Evolutionary conservation across 495 filamentous ascomycete species (phyloP), one percentile per base, ranked within the genome.

Genomic region (Aspergillus carlsbadensis): DNA sequence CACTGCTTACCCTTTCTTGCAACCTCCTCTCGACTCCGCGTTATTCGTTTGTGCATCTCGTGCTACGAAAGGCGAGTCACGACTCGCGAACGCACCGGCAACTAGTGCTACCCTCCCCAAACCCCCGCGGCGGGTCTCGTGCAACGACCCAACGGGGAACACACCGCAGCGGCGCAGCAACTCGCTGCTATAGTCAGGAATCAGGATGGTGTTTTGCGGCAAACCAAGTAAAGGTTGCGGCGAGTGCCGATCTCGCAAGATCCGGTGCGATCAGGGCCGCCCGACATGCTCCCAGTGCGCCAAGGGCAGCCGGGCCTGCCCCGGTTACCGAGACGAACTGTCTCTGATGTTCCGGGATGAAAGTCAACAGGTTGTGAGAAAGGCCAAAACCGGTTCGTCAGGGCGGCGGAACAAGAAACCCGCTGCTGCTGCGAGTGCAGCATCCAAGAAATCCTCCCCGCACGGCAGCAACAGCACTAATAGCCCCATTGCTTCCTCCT

Each of bases 301-400:
- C 61, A 87, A 86, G 56, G 84, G 85, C 43, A 80, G 82, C 56
- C 78, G 84, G 62, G 70, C 71, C 58, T 91, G 87, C 62, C 84
- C 84, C 48, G 87, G 87, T 21, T 91, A 91, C 63, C 78, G 86
- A 52, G 86, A 89, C 51, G 78, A 84, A 50, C 67, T 86, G 34
- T 84, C 86, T 40, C 70, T 90, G 39, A 83, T 88, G 77, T 91
- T 91, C 66, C 84, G 87, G 24, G 84, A 90, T 63, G 84, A 91
- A 66, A 90, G 85, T 65, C 78, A 80, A 50, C 79, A 83, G 57
- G 84, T 90, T 42, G 81, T 83, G 54, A 78, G 78, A 54, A 90
- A 87, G 68, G 84, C 82, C 39, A 79, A 78, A 46, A 79, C 79
- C 10, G 66, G 61, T 29, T 39, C 61, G 34, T 60, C 63, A 40